Evolutionary conservation across 164 flowering plant genomes (phyloP), one percentile per base, ranked within the genome.

Genomic region (Platanus orientalis): DNA sequence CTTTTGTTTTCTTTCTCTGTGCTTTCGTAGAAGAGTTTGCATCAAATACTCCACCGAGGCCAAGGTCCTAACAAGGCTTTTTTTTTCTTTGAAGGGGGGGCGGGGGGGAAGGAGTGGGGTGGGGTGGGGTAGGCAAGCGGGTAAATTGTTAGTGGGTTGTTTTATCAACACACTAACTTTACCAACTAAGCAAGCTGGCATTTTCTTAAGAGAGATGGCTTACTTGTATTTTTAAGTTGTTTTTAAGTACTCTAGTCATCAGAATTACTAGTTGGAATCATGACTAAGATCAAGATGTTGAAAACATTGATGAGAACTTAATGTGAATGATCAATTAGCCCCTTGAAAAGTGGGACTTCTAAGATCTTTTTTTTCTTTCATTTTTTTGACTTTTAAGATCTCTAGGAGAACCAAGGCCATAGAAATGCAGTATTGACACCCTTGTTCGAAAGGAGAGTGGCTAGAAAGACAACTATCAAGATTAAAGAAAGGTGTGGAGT

Each of bases 321-420:
- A 65, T 75, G 64, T 49, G 57, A 63, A 54, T 27, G 62, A 66
- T 56, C 39, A 52, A 63, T 45, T 14, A 44, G 49, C 21, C 44
- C 23, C 27, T 50, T 59, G 55, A 28, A 71, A 64, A 66, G 55
- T 67, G 49, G 14, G 20, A 44, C n/a, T 44, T 6, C 4, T 32
- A 9, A 32, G 36, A n/a, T n/a, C n/a, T n/a, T n/a, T n/a, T n/a
- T n/a, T n/a, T n/a, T n/a, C n/a, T n/a, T n/a, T n/a, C n/a, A n/a
- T n/a, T n/a, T n/a, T n/a, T n/a, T n/a, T n/a, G n/a, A 32, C 36
- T 32, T 4, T 2, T 29, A 59, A 62, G 72, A 69, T 61, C 69
- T 54, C 57, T 62, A 69, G 70, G 67, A 71, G 76, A 71, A 71
- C 68, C 23, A 70, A 45, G 54, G 70, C 74, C 75, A 74, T 66